A percentile compares a stretch with the other conserved stretches of the same genome.
Conservation (phyloP, 2,329 filamentous ascomycete species). For the Paraconiothyrium sp. region DNA sequence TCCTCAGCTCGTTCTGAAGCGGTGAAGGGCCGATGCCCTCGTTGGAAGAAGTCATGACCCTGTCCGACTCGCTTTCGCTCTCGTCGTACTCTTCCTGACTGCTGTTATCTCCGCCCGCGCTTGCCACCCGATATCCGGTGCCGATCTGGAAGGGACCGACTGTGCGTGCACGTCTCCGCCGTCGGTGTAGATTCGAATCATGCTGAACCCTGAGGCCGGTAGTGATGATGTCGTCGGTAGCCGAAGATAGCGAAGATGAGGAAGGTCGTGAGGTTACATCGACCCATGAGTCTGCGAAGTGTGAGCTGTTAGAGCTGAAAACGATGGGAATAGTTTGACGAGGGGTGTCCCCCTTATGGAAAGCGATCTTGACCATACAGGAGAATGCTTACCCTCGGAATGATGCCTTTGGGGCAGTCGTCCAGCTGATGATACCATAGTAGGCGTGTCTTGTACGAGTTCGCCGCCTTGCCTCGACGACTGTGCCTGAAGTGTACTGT, state of each 20-base stretch:
- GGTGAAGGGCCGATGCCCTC: slow-evolving; percentile 61
- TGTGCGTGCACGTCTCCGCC: slow-evolving; percentile 59
- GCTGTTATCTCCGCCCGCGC: slow-evolving; percentile 68
- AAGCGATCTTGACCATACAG: slow-evolving; percentile 1
- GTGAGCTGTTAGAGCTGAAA: slow-evolving; percentile 24
- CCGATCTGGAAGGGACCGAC: slow-evolving; percentile 44
- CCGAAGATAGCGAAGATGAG: slow-evolving; percentile 87
- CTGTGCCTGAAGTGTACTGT: slow-evolving; percentile 32
- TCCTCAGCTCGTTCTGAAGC: slow-evolving; percentile 41
- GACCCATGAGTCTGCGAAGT: slow-evolving; percentile 85
- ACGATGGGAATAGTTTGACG: slow-evolving; percentile 3
- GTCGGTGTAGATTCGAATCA: slow-evolving; percentile 69
- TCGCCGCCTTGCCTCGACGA: slow-evolving; percentile 31
- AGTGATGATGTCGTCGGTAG: slow-evolving; percentile 88
- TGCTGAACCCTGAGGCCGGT: slow-evolving; percentile 82
- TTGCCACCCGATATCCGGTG: slow-evolving; percentile 54
- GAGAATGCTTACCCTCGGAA: slow-evolving; percentile 36
- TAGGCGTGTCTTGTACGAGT: slow-evolving; percentile 25
- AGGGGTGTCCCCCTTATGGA: background rate
- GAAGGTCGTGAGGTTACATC: slow-evolving; percentile 93
- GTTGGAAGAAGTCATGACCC: slow-evolving; percentile 70
- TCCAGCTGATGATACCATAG: slow-evolving; percentile 33
- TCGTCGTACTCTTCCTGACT: slow-evolving; percentile 96
- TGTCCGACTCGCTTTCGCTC: slow-evolving; percentile 89
- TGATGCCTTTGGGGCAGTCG: slow-evolving; percentile 34